Base-by-base conservation (phyloP, 2,329 filamentous ascomycete genomes). In the Ophidiomyces ophidiicola region DNA sequence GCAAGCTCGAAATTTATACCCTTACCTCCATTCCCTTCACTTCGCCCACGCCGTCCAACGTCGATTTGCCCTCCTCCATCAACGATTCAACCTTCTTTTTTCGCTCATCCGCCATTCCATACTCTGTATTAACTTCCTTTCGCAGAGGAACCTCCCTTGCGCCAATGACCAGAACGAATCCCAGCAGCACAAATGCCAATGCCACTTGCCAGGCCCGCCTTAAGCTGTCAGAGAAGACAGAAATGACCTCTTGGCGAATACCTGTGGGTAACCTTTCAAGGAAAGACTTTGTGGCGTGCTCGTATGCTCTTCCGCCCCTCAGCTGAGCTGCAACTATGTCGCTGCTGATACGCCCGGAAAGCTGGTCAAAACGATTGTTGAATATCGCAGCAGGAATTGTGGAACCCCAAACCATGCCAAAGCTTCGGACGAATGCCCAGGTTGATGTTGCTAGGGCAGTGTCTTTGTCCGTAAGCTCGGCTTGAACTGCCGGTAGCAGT, bases 341-440 rank as follows among this genome's bases (percentile, higher is more conserved):
- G 20, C 32, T 23, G 26, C 26, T 23, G 18, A 44, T 41, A 15
- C 26, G 12, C 4, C 26, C 10, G 25, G 26, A 29, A 2, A 39
- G 37, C 21, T 44, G 24, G 7, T 28, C 41, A 11, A 30, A 38
- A 14, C 36, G 31, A 28, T 31, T 44, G 34, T 58, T 60, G 44
- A 60, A 62, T 5, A 61, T 46, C 8, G 56, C 50, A 1, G 45
- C 32, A 1, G 55, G 50, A 14, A 58, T 50, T 1, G 51, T 46
- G 1, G 54, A 46, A 2, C 55, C 57, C 54, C 56, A 60, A 6
- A 56, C 46, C 15, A 32, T 43, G 3, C 57, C 58, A 29, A 59
- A 55, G 14, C 44, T 51, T 10, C 53, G 52, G 6, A 59, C 35
- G 24, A 59, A 60, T 0, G 46, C 41, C 47, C 50, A 60, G 1